Percentiles rank a stretch among this genome's conserved stretches.
These are phyloP conservation scores for Aureobasidium sp. DNA, from an alignment of 2,329 filamentous ascomycete genomes.

Conservation along the genomic window DNA sequence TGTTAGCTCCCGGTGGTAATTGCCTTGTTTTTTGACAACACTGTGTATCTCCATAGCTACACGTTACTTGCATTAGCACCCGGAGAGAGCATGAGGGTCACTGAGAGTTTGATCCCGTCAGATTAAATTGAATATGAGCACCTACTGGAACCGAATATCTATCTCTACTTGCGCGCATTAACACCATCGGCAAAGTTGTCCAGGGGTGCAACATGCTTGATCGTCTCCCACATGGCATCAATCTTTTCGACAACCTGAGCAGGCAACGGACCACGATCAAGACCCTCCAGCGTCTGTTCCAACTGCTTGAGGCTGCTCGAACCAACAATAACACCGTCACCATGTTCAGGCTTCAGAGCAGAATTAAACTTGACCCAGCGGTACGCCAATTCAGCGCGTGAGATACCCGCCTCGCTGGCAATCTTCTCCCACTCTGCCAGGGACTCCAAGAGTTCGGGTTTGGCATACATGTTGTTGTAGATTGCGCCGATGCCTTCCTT, in stretches of 20 bases:
- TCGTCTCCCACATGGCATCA: slow-evolving; percentile 30
- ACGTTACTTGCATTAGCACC: background rate
- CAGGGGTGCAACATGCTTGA: slow-evolving; percentile 31
- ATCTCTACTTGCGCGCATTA: background rate
- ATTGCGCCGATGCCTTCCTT: slow-evolving; percentile 26
- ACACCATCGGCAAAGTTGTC: slow-evolving; percentile 25
- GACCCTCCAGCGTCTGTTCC: slow-evolving; percentile 26
- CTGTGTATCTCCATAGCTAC: too few relatives aligned
- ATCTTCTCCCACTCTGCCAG: slow-evolving; percentile 36
- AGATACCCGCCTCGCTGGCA: slow-evolving; percentile 33
- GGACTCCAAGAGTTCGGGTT: slow-evolving; percentile 30
- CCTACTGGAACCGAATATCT: background rate
- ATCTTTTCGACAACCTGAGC: slow-evolving; percentile 28
- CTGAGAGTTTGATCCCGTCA: too few relatives aligned
- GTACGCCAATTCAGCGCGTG: slow-evolving; percentile 38
- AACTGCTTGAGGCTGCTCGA: slow-evolving; percentile 29
- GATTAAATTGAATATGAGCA: background rate
- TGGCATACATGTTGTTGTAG: slow-evolving; percentile 34
- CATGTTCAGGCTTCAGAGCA: slow-evolving; percentile 31
- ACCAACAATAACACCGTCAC: slow-evolving; percentile 38
- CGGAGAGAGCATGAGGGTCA: background rate
- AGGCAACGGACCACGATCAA: slow-evolving; percentile 28
- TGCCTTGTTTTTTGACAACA: too few relatives aligned
- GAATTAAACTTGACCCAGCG: slow-evolving; percentile 38
- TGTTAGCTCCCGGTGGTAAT: too few relatives aligned